Evolutionary conservation across 768 basidiomycete species (phyloP).

Genomic region (Termitomyces sp.): DNA sequence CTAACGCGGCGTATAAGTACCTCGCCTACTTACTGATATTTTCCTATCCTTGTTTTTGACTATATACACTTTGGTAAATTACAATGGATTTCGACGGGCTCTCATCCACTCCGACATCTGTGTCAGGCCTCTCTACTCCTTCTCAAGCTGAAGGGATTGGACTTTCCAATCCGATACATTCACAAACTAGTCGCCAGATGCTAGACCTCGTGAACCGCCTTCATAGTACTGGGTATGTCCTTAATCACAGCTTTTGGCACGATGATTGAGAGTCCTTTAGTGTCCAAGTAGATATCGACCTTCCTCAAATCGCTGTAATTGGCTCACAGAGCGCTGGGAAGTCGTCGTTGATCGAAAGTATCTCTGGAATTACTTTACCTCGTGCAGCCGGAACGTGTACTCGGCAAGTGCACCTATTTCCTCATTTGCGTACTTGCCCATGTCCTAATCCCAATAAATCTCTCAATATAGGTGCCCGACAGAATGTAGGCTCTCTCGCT

Average conservation of each 20-base stretch:
- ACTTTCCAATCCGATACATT: conserved; percentile 33
- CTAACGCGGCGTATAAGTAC: neutral
- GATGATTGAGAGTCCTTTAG: conserved; percentile 25
- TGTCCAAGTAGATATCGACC: conserved; percentile 62
- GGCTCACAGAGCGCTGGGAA: conserved; percentile 74
- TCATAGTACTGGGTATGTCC: conserved; percentile 45
- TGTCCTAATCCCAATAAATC: neutral
- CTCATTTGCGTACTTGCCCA: neutral
- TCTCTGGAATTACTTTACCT: conserved; percentile 66
- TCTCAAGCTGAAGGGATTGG: conserved; percentile 41
- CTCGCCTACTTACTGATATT: neutral
- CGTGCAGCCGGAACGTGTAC: conserved; percentile 75
- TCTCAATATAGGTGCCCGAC: conserved; percentile 41
- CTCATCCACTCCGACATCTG: neutral
- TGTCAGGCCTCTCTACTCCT: neutral
- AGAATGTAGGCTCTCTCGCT: conserved; percentile 46
- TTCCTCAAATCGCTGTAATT: conserved; percentile 70
- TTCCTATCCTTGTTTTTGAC: neutral
- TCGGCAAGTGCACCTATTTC: conserved; percentile 32
- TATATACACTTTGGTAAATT: neutral
- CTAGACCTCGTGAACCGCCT: conserved; percentile 50
- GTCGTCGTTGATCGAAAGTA: conserved; percentile 71
- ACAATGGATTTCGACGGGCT: neutral
- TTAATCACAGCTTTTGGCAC: neutral
- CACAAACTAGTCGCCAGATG: conserved; percentile 36